Percentiles rank a stretch among this genome's conserved stretches.
These are phyloP conservation scores for Cyberlindnera lachancei DNA, from an alignment of 805 yeast genomes.

Conservation along the genomic window DNA sequence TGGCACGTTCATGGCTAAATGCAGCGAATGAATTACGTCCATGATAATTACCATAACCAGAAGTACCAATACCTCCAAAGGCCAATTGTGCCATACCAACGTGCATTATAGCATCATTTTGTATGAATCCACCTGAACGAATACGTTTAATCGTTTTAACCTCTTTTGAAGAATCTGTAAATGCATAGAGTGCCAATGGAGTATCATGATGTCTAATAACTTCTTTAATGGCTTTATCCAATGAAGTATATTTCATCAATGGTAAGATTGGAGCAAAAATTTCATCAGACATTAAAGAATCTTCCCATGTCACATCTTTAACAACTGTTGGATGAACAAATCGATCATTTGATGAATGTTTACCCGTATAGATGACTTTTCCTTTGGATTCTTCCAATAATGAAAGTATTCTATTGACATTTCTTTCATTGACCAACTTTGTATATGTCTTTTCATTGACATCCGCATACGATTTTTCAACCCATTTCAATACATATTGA, in stretches of 20 bases:
- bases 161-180: conserved; percentile 39
- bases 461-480: conserved; percentile 38
- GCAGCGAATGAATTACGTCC: conserved; percentile 58
- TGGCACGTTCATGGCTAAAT: conserved; percentile 72
- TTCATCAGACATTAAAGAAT: conserved; percentile 67
- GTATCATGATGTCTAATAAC: conserved; percentile 51
- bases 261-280: conserved; percentile 85
- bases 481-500: conserved; percentile 28
- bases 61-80: conserved; percentile 85
- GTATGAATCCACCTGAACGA: conserved; percentile 43
- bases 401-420: conserved; percentile 39
- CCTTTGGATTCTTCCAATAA: conserved; percentile 47
- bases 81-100: conserved; percentile 65
- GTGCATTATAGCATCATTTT: conserved; percentile 68
- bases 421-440: conserved; percentile 51
- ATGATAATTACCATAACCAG: conserved; percentile 82
- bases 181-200: conserved; percentile 76
- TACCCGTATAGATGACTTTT: conserved; percentile 24
- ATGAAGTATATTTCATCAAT: conserved; percentile 43
- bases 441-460: conserved; percentile 31
- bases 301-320: conserved; percentile 52
- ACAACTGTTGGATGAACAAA: conserved; percentile 69
- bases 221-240: conserved; percentile 35
- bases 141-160: conserved; percentile 43
- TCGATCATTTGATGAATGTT: conserved; percentile 28